phyloP scores from a whole-genome alignment of 345 rosid species.

The Salix caprea region DNA sequence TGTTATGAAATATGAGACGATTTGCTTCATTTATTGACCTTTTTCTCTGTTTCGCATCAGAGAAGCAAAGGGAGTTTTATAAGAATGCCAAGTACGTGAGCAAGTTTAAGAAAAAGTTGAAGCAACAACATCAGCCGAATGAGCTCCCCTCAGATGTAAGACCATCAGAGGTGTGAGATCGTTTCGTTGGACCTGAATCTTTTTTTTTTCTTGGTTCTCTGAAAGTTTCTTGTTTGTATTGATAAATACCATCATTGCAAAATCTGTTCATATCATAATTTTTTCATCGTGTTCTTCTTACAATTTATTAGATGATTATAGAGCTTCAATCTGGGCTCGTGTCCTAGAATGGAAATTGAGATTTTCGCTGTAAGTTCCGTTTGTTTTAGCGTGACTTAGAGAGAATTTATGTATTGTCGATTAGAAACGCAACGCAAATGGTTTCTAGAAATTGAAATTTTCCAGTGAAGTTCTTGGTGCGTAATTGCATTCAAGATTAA shows the following conservation, averaged over 20 bases:
- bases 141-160: slow-evolving; percentile 9
- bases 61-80: slow-evolving; percentile 68
- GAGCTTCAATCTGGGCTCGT: not conserved
- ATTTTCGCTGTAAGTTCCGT: not conserved
- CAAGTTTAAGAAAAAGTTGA: slow-evolving; percentile 55
- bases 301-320: not conserved
- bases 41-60: slow-evolving; percentile 26
- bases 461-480: not conserved
- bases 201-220: not conserved
- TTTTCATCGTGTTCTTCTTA: not conserved
- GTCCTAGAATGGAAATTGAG: not conserved
- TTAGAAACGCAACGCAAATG: not conserved
- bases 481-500: not conserved
- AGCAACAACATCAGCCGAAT: slow-evolving; percentile 39
- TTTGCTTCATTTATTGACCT: not conserved
- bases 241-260: not conserved
- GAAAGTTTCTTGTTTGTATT: not conserved
- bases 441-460: not conserved
- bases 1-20: not conserved
- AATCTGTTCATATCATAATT: not conserved
- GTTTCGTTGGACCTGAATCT: not conserved
- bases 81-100: slow-evolving; percentile 73
- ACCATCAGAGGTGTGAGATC: slow-evolving; percentile 28
- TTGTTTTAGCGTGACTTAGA: not conserved
- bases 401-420: not conserved